Evolutionary conservation across 208 protist species (phyloP), one percentile per base, ranked within the genome.

Genomic region (Porcisia hertigi): DNA sequence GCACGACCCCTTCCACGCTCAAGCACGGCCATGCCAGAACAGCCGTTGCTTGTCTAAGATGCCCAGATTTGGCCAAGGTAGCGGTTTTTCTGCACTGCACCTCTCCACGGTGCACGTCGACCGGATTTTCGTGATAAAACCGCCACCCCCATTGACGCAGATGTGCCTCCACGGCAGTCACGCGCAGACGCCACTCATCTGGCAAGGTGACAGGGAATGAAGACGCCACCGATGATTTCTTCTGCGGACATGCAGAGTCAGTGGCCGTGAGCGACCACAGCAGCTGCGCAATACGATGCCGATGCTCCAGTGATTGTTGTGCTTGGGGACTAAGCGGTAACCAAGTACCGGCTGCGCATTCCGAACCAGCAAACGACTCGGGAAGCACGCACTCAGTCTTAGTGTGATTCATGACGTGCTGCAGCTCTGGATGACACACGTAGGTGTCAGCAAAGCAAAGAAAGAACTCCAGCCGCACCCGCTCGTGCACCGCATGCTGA

Each of bases 401-500:
- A 36, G 65, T 14, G 18, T 47, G 25, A 20, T 57, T 47, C 65
- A 25, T 39, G 25, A 16, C n/a, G 3, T 12, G 36, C 53, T n/a
- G 60, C 63, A 65, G 45, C 58, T 57, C 83, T 4, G 75, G 70
- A 34, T 89, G 86, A 8, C 53, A 34, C 66, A 96, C 89, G 71
- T 87, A 96, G n/a, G 89, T 88, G 62, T 94, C 92, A 3, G 88
- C 89, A 54, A 86, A 88, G 59, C 75, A 69, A 14, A 92, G 63
- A 58, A 96, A 94, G 63, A 84, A 89, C 80, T 96, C 89, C 9
- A 96, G 79, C 0, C 92, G 86, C 14, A 93, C 67, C 2, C 92
- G 84, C 75, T 96, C 89, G 75, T 96, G 92, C 39, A 93, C 79
- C 9, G 92, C 92, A 78, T 96, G 92, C 77, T 92, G 92, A 64